A percentile compares a stretch with the other conserved stretches of the same genome.
Evolutionary conservation across 805 yeast species (phyloP).

Genomic region (Clavispora asparagi): DNA sequence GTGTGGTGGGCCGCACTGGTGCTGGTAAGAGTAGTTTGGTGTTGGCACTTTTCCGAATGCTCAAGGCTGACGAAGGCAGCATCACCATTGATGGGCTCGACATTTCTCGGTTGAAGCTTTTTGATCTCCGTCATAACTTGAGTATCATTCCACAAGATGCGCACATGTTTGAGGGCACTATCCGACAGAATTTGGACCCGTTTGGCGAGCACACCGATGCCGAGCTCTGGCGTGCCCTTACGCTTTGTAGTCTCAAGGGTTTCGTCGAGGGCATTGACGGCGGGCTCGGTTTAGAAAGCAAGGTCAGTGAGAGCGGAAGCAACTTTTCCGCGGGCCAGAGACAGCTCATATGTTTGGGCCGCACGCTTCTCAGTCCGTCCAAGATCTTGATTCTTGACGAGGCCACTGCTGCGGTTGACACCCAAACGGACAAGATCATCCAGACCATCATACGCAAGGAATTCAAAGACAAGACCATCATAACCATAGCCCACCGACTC

Average conservation of each 20-base stretch:
- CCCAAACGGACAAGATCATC: constrained; percentile 71
- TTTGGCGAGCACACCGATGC: constrained; percentile 29
- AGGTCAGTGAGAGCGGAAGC: constrained; percentile 20
- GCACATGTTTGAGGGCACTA: constrained; percentile 20
- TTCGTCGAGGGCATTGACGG: constrained; percentile 11
- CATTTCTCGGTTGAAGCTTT: constrained; percentile 12
- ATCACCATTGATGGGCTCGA: constrained; percentile 17
- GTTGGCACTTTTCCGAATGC: constrained; percentile 21
- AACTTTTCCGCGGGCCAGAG: constrained; percentile 46
- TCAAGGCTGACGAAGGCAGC: constrained; percentile 15
- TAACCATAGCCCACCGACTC: constrained; percentile 81
- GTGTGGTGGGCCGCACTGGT: constrained; percentile 90
- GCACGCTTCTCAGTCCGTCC: constrained; percentile 63
- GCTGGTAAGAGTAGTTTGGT: constrained; percentile 34
- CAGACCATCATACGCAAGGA: constrained; percentile 75
- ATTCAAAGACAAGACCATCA: constrained; percentile 69
- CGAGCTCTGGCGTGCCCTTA: constrained; percentile 19
- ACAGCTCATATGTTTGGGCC: constrained; percentile 67
- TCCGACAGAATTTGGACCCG: constrained; percentile 59
- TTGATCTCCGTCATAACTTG: constrained; percentile 19
- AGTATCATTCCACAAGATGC: constrained; percentile 25
- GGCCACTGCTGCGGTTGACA: constrained; percentile 88
- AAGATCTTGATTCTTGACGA: constrained; percentile 69
- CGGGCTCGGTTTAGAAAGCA: constrained; percentile 17
- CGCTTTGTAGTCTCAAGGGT: constrained; percentile 16